Evolutionary conservation across 2,329 filamentous ascomycete genomes (phyloP).

Genomic region (Didymella segeticola): DNA sequence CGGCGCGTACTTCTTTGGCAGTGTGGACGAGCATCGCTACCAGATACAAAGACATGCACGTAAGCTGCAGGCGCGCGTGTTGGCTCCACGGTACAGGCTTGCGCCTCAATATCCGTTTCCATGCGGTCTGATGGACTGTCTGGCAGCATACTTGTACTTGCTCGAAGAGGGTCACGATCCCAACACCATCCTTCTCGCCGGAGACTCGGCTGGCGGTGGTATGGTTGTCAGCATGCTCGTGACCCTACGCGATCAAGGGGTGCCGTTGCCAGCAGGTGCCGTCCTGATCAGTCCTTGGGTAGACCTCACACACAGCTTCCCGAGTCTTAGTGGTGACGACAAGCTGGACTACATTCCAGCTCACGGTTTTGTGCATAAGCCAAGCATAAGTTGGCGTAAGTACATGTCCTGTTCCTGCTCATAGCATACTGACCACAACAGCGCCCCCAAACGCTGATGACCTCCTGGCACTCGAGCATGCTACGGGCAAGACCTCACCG

Average conservation of each 20-base stretch:
- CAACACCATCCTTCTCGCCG: conserved; percentile 82
- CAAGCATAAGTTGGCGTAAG: conserved; percentile 80
- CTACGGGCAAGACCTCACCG: conserved; percentile 13
- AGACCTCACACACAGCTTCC: conserved; percentile 93
- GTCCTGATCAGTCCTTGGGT: conserved; percentile 95
- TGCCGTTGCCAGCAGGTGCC: conserved; percentile 86
- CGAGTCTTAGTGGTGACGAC: conserved; percentile 77
- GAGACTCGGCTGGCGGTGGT: conserved; percentile 91
- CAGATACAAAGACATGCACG: conserved; percentile 95
- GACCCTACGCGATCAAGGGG: conserved; percentile 77
- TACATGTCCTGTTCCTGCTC: not conserved
- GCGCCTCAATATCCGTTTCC: conserved; percentile 96
- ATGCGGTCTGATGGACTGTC: conserved; percentile 86
- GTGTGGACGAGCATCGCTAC: conserved; percentile 95
- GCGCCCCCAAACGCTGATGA: conserved; percentile 84
- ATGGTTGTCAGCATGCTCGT: conserved; percentile 85
- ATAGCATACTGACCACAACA: conserved; percentile 5
- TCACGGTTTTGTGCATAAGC: conserved; percentile 88
- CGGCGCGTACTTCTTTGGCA: conserved; percentile 94
- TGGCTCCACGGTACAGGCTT: conserved; percentile 85
- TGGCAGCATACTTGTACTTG: conserved; percentile 86
- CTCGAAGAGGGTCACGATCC: conserved; percentile 74
- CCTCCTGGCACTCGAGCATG: conserved; percentile 57
- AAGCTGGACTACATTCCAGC: conserved; percentile 87
- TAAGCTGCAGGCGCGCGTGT: conserved; percentile 87